Evolutionary conservation across 2,329 filamentous ascomycete genomes (phyloP).

Genomic region (Colletotrichum eleusines): DNA sequence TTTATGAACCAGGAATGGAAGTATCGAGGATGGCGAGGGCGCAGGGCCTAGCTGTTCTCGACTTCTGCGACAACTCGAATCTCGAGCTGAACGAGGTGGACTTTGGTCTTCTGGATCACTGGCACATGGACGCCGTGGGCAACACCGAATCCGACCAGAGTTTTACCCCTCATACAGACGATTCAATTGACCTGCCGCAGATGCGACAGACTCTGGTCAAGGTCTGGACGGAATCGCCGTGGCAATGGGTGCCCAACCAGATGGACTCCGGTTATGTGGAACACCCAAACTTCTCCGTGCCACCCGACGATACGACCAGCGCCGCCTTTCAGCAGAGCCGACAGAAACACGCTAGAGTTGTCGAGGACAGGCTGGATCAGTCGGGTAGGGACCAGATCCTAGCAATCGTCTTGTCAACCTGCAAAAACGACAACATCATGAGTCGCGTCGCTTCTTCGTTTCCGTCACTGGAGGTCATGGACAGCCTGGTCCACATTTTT

Average conservation of each 20-base stretch:
- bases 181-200: slow-evolving; percentile 56
- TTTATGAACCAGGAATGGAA: slow-evolving; percentile 60
- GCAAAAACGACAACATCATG: slow-evolving; percentile 62
- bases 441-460: slow-evolving; percentile 70
- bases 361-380: slow-evolving; percentile 59
- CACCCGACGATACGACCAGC: slow-evolving; percentile 53
- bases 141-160: slow-evolving; percentile 47
- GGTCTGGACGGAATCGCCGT: slow-evolving; percentile 63
- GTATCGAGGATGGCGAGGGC: slow-evolving; percentile 50
- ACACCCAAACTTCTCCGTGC: slow-evolving; percentile 59
- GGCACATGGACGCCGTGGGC: slow-evolving; percentile 57
- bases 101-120: slow-evolving; percentile 63
- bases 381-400: slow-evolving; percentile 71
- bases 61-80: slow-evolving; percentile 63
- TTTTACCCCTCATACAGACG: slow-evolving; percentile 50
- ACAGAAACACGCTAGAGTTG: slow-evolving; percentile 54
- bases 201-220: slow-evolving; percentile 62
- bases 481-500: slow-evolving; percentile 72
- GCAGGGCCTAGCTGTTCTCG: slow-evolving; percentile 59
- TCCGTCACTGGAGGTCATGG: slow-evolving; percentile 70
- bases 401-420: slow-evolving; percentile 72
- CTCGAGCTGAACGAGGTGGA: slow-evolving; percentile 65
- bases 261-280: slow-evolving; percentile 60
- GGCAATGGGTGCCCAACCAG: slow-evolving; percentile 62
- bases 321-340: slow-evolving; percentile 55